Evolutionary conservation across 139 green algal genomes (phyloP), one percentile per base, ranked within the genome.

Genomic region (Raphidocelis subcapitata): DNA sequence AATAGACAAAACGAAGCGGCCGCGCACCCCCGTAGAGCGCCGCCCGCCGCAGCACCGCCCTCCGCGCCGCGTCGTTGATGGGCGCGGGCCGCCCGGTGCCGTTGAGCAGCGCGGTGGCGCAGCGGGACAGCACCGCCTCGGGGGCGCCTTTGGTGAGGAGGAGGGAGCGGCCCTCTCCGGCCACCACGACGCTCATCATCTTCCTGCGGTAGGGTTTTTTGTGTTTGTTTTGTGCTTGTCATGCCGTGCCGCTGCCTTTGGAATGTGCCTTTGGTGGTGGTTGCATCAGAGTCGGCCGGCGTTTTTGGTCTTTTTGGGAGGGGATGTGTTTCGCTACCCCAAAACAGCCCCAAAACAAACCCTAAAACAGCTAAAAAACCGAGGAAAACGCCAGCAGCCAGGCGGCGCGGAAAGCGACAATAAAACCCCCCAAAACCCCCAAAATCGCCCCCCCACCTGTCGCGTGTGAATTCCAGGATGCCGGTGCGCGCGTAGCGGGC

Each of bases 111-210:
- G 80, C 86, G 14, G 83, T 66, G 55, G 54, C 86, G 81, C 93
- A 97, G 28, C 86, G 82, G n/a, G 83, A 73, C 23, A 98, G 65
- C 16, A 98, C 79, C n/a, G 49, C 73, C 69, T 98, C 93, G 85
- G 95, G 88, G 12, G 93, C 92, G 12, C 93, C 94, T 79, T 98
- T 96, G 71, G 49, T 67, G 32, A 89, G 87, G 65, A 94, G 67
- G 23, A 79, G 26, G n/a, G 52, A 51, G n/a, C 65, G 57, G 1
- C 47, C 66, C 5, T 57, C 66, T 21, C 71, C 71, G 23, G 59
- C 37, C 46, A 71, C 85, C 23, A 97, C 75, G 59, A 94, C 90
- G 33, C 82, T 92, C 94, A 98, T 98, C 80, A 94, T 95, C 82
- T 98, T 98, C 51, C 94, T 85, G 76, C 79, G n/a, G n/a, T n/a